Base-by-base conservation (phyloP, 2,329 filamentous ascomycete species). In the Xylariaceae sp. region DNA sequence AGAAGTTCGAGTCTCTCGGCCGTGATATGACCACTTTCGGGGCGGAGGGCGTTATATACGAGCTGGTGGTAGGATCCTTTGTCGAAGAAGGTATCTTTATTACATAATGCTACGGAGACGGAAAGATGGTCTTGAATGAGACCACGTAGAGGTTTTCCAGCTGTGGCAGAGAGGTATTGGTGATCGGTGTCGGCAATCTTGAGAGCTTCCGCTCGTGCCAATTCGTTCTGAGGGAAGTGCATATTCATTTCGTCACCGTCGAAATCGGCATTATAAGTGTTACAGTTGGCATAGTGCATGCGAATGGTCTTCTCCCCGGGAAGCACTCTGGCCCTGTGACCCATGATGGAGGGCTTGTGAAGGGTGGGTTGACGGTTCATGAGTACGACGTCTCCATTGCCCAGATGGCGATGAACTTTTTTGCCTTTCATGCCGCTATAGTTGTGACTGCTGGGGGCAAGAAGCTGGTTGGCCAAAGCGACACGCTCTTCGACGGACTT, bases 161-260 rank as follows among this genome's bases (percentile, higher is more conserved):
- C 89, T 3, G 94, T 99, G 17, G 88, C 90, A 33, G 92, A 96
- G 34, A 99, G 81, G 68, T 99, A 99, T 65, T 99, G 94, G 66
- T 97, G 92, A 68, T 99, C 93, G 2, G 94, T 97, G 68, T 97
- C 93, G 36, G 94, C 94, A 63, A 99, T 87, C 61, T 91, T 89
- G 60, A 96, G 81, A 2, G 94, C 94, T 73, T 99, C 94, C 2
- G 93, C 89, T 61, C 94, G 82, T 14, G 94, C 94, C 59, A 97
- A 79, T 68, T 97, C 95, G 62, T 96, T 97, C 64, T 99, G 94
- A 1, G 94, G 94, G 66, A 99, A 97, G 73, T 99, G 94, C 92
- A 99, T 95, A 71, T 99, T 99, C 94, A 99, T 99, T 72, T 99
- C 94, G 68, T 99, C 94, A 70, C 94, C 94, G 66, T 99, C 95